phyloP scores from a whole-genome alignment of 306 rosid genomes.

The Arachis hypogaea region DNA sequence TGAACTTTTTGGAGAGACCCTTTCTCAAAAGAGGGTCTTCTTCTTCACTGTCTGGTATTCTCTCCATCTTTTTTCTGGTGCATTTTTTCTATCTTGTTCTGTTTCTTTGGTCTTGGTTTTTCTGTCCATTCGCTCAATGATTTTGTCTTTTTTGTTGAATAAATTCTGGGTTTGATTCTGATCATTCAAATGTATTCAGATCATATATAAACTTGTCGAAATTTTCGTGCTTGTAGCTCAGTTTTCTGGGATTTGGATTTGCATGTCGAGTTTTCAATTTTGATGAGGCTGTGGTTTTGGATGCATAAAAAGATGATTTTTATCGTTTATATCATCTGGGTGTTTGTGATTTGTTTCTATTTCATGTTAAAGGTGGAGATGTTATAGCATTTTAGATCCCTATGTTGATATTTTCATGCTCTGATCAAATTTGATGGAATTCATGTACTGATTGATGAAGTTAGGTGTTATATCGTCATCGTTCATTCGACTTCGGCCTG shows the following conservation, averaged over 20 bases:
- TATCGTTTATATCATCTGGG: neutral
- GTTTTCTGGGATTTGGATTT: conserved; percentile 38
- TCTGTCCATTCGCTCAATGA: neutral
- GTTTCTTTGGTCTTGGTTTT: neutral
- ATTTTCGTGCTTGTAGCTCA: neutral
- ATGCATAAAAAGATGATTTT: conserved; percentile 12
- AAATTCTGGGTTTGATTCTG: conserved; percentile 33
- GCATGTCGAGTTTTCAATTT: conserved; percentile 36
- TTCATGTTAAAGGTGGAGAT: conserved; percentile 42
- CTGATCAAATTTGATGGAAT: conserved; percentile 26
- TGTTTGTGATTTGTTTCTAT: conserved; percentile 26
- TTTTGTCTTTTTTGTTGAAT: conserved; percentile 34
- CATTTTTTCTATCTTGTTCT: neutral
- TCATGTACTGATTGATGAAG: neutral
- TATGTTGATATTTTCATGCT: neutral
- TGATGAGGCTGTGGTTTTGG: conserved; percentile 23
- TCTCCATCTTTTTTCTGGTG: neutral
- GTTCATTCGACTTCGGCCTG: conserved; percentile 7
- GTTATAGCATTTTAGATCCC: conserved; percentile 33
- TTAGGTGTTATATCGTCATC: conserved; percentile 4
- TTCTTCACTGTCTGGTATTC: conserved; percentile 36
- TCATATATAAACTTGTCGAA: conserved; percentile 3
- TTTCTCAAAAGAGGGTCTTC: conserved; percentile 51
- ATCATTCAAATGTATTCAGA: conserved; percentile 30
- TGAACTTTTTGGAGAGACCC: conserved; percentile 51